phyloP scores from a whole-genome alignment of 805 yeast genomes.

The Candida nanaspora region DNA sequence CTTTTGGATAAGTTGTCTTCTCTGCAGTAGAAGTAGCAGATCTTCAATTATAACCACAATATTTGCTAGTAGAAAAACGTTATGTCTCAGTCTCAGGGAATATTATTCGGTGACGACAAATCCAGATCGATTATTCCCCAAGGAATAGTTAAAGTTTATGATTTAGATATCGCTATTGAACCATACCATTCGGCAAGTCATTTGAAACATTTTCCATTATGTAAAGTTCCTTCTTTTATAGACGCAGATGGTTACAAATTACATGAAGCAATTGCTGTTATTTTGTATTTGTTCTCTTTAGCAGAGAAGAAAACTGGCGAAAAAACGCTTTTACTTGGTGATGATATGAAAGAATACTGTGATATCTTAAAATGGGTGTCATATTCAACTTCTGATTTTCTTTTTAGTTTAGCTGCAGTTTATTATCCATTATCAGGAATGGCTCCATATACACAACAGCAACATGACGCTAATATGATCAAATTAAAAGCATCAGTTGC shows the following conservation, averaged over 20 bases:
- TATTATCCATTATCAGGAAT: slow-evolving; percentile 59
- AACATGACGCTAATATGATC: slow-evolving; percentile 23
- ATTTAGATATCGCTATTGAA: slow-evolving; percentile 43
- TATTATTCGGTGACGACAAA: slow-evolving; percentile 23
- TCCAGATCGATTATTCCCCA: slow-evolving; percentile 25
- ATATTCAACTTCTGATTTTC: slow-evolving; percentile 60
- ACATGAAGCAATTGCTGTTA: slow-evolving; percentile 61
- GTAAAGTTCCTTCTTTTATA: slow-evolving; percentile 58
- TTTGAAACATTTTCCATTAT: slow-evolving; percentile 54
- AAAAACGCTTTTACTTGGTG: slow-evolving; percentile 37
- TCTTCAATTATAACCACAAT: no score
- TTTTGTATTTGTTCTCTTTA: slow-evolving; percentile 30
- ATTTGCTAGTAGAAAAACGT: background rate
- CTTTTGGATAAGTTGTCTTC: no score
- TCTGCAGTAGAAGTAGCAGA: no score
- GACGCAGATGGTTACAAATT: slow-evolving; percentile 69
- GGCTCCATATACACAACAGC: slow-evolving; percentile 71
- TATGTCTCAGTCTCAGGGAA: slow-evolving; percentile 22
- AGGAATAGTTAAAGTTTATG: slow-evolving; percentile 47
- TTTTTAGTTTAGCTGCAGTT: slow-evolving; percentile 38
- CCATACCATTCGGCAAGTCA: slow-evolving; percentile 19
- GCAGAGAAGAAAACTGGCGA: background rate
- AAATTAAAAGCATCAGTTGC: slow-evolving; percentile 31
- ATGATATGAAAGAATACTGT: slow-evolving; percentile 55
- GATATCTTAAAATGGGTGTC: slow-evolving; percentile 72